Percentiles rank a stretch among this genome's conserved stretches.
These are phyloP conservation scores for Mycena floridula DNA, from an alignment of 768 basidiomycete genomes.

Conservation along the genomic window DNA sequence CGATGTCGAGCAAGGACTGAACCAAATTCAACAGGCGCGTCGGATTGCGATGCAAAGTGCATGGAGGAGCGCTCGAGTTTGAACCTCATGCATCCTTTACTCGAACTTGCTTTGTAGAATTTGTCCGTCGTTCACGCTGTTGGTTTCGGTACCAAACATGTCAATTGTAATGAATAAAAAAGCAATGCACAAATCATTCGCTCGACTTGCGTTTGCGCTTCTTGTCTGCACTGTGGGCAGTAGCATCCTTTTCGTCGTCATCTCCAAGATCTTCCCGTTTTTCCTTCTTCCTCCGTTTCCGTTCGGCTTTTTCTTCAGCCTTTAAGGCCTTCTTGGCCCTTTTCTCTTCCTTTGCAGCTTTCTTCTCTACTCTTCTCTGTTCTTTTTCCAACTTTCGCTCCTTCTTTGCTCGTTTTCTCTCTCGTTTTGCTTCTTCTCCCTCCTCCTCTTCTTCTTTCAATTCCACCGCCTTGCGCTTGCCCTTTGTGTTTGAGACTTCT, in stretches of 20 bases:
- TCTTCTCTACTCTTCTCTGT: slow-evolving; percentile 5
- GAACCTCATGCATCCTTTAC: slow-evolving; percentile 9
- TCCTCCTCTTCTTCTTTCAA: slow-evolving; percentile 5
- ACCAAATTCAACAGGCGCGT: slow-evolving; percentile 46
- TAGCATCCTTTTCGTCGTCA: no score
- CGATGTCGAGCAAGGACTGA: slow-evolving; percentile 1
- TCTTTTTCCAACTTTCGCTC: slow-evolving; percentile 3
- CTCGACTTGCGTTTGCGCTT: slow-evolving; percentile 3
- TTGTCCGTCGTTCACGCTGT: no score
- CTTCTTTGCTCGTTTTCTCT: slow-evolving; percentile 2
- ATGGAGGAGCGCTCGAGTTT: slow-evolving; percentile 68
- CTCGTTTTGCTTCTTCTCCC: slow-evolving; percentile 7
- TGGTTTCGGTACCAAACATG: not conserved
- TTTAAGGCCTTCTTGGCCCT: slow-evolving; percentile 9
- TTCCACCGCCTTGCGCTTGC: slow-evolving; percentile 3
- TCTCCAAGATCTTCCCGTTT: no score
- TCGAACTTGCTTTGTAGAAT: not conserved
- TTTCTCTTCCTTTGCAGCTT: slow-evolving; percentile 11
- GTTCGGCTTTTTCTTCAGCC: slow-evolving; percentile 3
- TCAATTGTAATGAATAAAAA: not conserved
- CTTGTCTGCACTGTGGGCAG: not conserved
- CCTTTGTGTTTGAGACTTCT: not conserved
- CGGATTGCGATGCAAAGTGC: slow-evolving; percentile 88
- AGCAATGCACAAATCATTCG: slow-evolving; percentile 1
- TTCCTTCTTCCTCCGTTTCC: slow-evolving; percentile 1